These are phyloP conservation scores for Macrolepiota albuminosa DNA, from an alignment of 768 basidiomycete species.

Conservation along the genomic window DNA sequence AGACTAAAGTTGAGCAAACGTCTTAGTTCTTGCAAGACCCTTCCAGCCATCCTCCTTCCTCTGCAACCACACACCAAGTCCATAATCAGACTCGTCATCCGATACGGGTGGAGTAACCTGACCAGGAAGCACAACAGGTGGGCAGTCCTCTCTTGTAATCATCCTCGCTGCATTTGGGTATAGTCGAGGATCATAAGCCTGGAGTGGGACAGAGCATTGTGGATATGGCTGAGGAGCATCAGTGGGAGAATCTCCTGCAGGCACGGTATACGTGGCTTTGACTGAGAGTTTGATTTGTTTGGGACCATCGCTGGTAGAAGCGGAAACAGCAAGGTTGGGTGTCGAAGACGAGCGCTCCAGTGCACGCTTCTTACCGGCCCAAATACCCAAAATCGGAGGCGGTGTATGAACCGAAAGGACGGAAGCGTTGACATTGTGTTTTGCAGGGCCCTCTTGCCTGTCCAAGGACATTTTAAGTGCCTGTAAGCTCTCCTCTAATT, in stretches of 20 bases:
- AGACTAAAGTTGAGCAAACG: conserved; percentile 26
- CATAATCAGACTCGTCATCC: conserved; percentile 15
- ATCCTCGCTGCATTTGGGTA: conserved; percentile 32
- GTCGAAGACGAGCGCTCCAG: conserved; percentile 9
- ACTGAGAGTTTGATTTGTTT: too few relatives aligned
- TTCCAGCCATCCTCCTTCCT: conserved; percentile 15
- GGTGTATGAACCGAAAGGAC: too few relatives aligned
- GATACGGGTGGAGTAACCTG: conserved; percentile 7
- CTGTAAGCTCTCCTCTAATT: too few relatives aligned
- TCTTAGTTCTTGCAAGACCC: conserved; percentile 27
- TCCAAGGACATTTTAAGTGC: too few relatives aligned
- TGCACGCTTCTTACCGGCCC: conserved; percentile 10
- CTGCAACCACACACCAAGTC: conserved; percentile 7
- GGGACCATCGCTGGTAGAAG: background rate
- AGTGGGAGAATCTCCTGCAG: background rate
- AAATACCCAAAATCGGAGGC: too few relatives aligned
- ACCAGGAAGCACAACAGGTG: conserved; percentile 13
- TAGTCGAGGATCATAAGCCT: conserved; percentile 28
- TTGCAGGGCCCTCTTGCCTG: too few relatives aligned
- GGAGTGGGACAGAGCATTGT: conserved; percentile 32
- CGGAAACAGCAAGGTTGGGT: background rate
- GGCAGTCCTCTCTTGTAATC: conserved; percentile 21
- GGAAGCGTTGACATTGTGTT: too few relatives aligned
- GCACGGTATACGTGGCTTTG: conserved; percentile 11
- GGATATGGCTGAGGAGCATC: background rate